phyloP scores from a whole-genome alignment of 441 rosid genomes.

The Jatropha podagrica region DNA sequence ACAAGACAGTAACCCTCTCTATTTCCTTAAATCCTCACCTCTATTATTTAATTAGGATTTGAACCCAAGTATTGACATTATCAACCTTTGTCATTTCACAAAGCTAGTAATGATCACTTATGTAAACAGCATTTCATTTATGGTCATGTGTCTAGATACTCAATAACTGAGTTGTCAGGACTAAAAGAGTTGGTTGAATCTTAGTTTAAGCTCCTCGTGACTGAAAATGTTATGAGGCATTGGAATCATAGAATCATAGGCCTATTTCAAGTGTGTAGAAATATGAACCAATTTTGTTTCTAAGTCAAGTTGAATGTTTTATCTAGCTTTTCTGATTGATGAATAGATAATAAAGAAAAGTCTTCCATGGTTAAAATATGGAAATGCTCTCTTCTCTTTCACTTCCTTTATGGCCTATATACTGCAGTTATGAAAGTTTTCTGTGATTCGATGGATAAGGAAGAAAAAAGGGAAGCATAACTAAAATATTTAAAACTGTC shows the following conservation, averaged over 20 bases:
- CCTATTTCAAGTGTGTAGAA: not conserved
- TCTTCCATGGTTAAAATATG: not conserved
- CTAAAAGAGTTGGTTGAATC: not conserved
- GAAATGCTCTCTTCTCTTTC: not conserved
- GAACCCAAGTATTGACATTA: too few species aligned
- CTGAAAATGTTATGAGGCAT: not conserved
- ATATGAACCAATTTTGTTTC: not conserved
- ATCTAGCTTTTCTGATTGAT: not conserved
- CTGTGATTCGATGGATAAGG: not conserved
- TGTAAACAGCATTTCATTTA: not conserved
- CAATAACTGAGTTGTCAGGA: not conserved
- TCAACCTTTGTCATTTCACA: not conserved
- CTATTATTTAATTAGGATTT: too few species aligned
- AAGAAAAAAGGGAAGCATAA: not conserved
- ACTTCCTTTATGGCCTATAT: not conserved
- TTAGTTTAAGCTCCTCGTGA: not conserved
- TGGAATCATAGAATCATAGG: not conserved
- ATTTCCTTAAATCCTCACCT: not conserved
- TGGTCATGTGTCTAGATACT: conserved; percentile 9
- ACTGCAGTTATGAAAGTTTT: not conserved
- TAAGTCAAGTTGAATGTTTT: not conserved
- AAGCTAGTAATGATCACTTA: not conserved
- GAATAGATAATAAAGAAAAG: not conserved
- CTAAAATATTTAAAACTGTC: not conserved
- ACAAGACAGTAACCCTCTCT: not conserved